Percentiles rank a stretch among this genome's conserved stretches.
Conservation (phyloP, 441 rosid genomes). For the Euphorbia schlechtendalii region DNA sequence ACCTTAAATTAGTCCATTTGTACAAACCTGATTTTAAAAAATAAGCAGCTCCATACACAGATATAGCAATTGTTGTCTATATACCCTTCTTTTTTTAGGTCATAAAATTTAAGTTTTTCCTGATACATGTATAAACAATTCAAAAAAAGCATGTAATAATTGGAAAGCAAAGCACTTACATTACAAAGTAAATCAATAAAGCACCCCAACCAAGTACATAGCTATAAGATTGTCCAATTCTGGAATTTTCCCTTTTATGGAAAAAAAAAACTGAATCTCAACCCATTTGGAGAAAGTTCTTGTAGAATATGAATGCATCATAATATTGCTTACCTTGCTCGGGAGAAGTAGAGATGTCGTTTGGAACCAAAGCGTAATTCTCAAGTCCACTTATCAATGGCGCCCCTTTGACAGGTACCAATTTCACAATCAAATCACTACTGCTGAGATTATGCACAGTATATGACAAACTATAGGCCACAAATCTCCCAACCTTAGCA, state of each 20-base stretch:
- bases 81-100: too few species aligned
- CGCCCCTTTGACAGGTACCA: conserved; percentile 53
- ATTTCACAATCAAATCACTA: conserved; percentile 44
- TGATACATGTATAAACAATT: neutral
- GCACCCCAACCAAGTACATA: neutral
- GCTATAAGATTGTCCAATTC: neutral
- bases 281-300: neutral
- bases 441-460: conserved; percentile 61
- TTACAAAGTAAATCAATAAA: neutral
- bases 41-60: neutral
- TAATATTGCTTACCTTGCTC: conserved; percentile 54
- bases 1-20: too few species aligned
- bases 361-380: conserved; percentile 83
- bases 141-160: neutral
- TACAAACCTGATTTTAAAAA: neutral
- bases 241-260: neutral
- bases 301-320: too few species aligned
- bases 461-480: conserved; percentile 49
- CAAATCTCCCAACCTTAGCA: conserved; percentile 59
- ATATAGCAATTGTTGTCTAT: neutral
- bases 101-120: too few species aligned
- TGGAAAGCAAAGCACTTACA: neutral
- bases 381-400: conserved; percentile 80
- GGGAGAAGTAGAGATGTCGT: conserved; percentile 68
- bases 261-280: conserved; percentile 7